Evolutionary conservation across 176 grass and related monocot genomes (phyloP), one percentile per base, ranked within the genome.

Genomic region (Eragrostis nindensis): DNA sequence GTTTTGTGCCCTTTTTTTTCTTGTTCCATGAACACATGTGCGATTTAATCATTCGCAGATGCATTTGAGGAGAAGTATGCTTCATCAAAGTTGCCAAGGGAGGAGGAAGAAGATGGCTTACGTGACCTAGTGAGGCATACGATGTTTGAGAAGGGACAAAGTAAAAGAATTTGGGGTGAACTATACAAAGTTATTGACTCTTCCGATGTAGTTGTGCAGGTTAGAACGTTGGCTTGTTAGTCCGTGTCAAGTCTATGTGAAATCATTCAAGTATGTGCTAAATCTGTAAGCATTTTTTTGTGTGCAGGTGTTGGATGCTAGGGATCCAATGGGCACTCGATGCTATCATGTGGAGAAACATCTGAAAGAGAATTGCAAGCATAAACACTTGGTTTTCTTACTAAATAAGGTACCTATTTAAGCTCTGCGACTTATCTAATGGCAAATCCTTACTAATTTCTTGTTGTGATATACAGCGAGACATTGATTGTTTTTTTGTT

Each of bases 151-250:
- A 98, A 98, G 68, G 95, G 95, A 17, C 92, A 94, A 68, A 94
- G 92, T 82, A 98, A 98, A 85, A 85, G 92, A 80, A 98, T 98
- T 67, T 98, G 95, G 95, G 95, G 95, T 90, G 95, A 94, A 84
- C 83, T 98, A 18, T 98, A 98, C 84, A 98, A 94, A 92, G 95
- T 98, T 81, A 76, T 98, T 47, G 92, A 98, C 66, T 98, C 95
- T 21, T 98, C 92, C 27, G 92, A 98, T 87, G 95, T 98, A 60
- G 92, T 98, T 62, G 92, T 98, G 66, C 95, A 98, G 90, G 92
- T 84, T 57, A 80, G 70, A 50, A 12, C 49, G 19, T 3, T 24
- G 45, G 36, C 18, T 27, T 36, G 60, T 62, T 32, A 80, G 25
- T 70, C 45, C 14, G 25, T 70, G 6, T 68, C 16, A 48, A 44